Percentiles rank a stretch among this genome's conserved stretches.
These are phyloP conservation scores for Rhizomucor miehei DNA, from an alignment of 371 early-diverging fungal genomes.

Conservation along the genomic window DNA sequence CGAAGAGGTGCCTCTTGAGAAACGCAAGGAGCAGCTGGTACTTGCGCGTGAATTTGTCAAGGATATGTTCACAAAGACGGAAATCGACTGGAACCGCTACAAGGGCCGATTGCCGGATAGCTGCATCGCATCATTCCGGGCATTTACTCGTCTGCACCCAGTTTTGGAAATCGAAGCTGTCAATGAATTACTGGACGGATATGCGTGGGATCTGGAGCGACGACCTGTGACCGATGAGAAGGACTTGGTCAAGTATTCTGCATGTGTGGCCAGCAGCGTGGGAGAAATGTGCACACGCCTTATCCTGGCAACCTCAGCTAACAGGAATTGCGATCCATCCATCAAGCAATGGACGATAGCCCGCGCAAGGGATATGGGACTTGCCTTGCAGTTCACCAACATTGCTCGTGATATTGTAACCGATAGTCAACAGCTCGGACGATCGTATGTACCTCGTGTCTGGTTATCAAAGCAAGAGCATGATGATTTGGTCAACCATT, in stretches of 20 bases:
- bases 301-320: conserved; percentile 2
- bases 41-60: conserved; percentile 24
- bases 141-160: conserved; percentile 36
- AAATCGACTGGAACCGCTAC: conserved; percentile 28
- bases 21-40: conserved; percentile 22
- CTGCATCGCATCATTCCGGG: conserved; percentile 32
- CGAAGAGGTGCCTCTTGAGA: conserved; percentile 19
- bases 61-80: conserved; percentile 20
- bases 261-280: conserved; percentile 59
- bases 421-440: conserved; percentile 47
- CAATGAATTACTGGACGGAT: conserved; percentile 51
- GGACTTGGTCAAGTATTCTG: conserved; percentile 48
- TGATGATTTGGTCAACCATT: conserved; percentile 11
- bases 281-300: conserved; percentile 55
- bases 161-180: conserved; percentile 39
- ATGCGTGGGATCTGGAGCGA: conserved; percentile 48
- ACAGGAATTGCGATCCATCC: background rate
- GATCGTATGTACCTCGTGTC: conserved; percentile 48
- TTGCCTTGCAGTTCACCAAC: conserved; percentile 57
- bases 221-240: conserved; percentile 25
- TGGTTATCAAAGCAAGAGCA: conserved; percentile 28
- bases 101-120: conserved; percentile 14
- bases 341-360: conserved; percentile 21
- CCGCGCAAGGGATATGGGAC: conserved; percentile 57
- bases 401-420: conserved; percentile 61